Evolutionary conservation across 768 basidiomycete genomes (phyloP), one percentile per base, ranked within the genome.

Genomic region (Lactarius akahatsu): DNA sequence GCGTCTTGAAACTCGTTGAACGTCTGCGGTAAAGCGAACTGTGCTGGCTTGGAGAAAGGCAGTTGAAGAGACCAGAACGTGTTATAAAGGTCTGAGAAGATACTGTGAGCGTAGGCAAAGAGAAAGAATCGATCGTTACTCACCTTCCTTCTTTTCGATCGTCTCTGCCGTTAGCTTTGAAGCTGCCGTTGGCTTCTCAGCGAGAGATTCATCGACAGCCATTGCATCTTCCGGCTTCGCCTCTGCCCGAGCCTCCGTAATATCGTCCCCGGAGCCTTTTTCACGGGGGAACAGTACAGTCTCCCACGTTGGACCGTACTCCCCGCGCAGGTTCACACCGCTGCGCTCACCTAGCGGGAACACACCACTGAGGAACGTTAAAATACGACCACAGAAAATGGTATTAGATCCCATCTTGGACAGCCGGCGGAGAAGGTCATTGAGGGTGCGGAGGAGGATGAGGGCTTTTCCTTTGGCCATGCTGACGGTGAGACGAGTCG

Each of bases 61-160:
- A 88, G 79, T 72, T 97, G 94, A 9, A 96, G 79, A 0, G 89
- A 89, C 94, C 94, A 96, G 79, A 96, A 96, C 0, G 85, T 91
- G 65, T 86, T 84, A 78, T 94, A 95, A 73, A 95, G 90, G 30
- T 90, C 92, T 87, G 60, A 16, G 60, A 36, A 63, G 54, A 52
- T 56, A 73, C 60, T 63, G 64, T 43, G 23, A 59, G 28, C 59
- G n/a, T 16, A 9, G 26, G 30, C 28, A 50, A 28, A 38, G 26
- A 38, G 47, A 56, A 23, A 10, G 54, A 26, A 20, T 13, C 15
- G 4, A 34, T 23, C 66, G 23, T 52, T 65, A 45, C 57, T 30
- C 72, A 86, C 91, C 88, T 74, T 85, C 86, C 77, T 86, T 90
- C 77, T 85, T 86, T 63, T 85, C 80, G 28, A 80, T 78, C 62